These are phyloP conservation scores for Ceratocystis colombiana DNA, from an alignment of 2,329 filamentous ascomycete species.

Conservation along the genomic window DNA sequence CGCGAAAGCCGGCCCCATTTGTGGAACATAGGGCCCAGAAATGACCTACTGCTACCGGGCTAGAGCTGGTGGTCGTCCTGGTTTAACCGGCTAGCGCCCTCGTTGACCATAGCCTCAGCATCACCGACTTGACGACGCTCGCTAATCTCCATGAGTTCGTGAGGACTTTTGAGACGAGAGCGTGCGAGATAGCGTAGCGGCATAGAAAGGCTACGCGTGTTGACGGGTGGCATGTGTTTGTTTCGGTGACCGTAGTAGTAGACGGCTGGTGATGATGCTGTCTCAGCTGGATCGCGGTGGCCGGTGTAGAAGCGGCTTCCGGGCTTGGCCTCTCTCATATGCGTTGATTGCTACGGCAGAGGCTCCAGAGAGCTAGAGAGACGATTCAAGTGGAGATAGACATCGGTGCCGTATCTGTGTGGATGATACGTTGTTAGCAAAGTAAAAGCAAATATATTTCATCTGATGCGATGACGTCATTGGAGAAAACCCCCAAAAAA, in stretches of 20 bases:
- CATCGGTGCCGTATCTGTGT: slow-evolving; percentile 85
- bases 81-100: slow-evolving; percentile 30
- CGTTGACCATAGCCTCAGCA: slow-evolving; percentile 64
- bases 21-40: slow-evolving; percentile 3
- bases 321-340: slow-evolving; percentile 57
- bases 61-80: slow-evolving; percentile 34
- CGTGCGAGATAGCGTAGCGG: slow-evolving; percentile 49
- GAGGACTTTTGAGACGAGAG: slow-evolving; percentile 50
- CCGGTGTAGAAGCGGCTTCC: slow-evolving; percentile 24
- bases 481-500: slow-evolving; percentile 10
- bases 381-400: slow-evolving; percentile 94
- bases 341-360: slow-evolving; percentile 85
- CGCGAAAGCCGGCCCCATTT: neutral
- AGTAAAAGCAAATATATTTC: neutral
- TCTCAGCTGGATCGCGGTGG: slow-evolving; percentile 34
- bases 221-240: slow-evolving; percentile 28
- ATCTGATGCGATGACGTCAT: neutral
- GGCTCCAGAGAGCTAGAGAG: slow-evolving; percentile 93
- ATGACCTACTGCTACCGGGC: slow-evolving; percentile 24
- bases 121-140: slow-evolving; percentile 87
- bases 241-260: slow-evolving; percentile 27
- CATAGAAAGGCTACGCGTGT: slow-evolving; percentile 53
- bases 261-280: slow-evolving; percentile 32
- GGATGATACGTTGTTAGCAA: slow-evolving; percentile 16
- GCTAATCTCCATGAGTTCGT: slow-evolving; percentile 56